Evolutionary conservation across 306 rosid species (phyloP), one percentile per base, ranked within the genome.

Genomic region (Medicago ruthenica): DNA sequence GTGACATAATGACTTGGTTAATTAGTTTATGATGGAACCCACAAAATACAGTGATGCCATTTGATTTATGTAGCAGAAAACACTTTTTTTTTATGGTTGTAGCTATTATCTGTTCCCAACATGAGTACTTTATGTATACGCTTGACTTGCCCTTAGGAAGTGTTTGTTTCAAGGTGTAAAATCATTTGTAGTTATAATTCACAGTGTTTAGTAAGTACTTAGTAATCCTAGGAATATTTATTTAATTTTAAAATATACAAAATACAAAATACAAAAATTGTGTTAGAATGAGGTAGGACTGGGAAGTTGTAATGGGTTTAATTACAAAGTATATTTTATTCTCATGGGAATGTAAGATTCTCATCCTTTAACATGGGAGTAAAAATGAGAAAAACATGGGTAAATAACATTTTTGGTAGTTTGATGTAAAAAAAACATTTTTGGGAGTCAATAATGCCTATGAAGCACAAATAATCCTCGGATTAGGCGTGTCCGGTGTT

Each of bases 51-150:
- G 31, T 7, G 24, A 13, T 24, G 16, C 69, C 24, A 22, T 51
- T 79, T 62, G 66, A 51, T 51, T 20, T 1, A 34, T 51, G 48
- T 51, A 72, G 67, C 47, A 48, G 51, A 62, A 16, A 16, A 11
- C 21, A 22, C 66, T 15, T 14, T 44, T 18, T 18, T 15, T 5
- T 51, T 36, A 76, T 51, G 50, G 37, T 64, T 79, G 57, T 77
- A 65, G 42, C 65, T 76, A 74, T 80, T 65, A 7, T 76, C 18
- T 62, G 70, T 70, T 82, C 37, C 45, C 10, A 37, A 51, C 55
- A 57, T 66, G 53, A 64, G 48, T 21, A n/a, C 72, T 68, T 3
- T 13, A 18, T 50, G 8, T 27, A 77, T 39, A 42, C 39, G 71
- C 61, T 27, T 58, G 67, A 50, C 34, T 55, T 73, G 51, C 21